Percentiles rank a stretch among this genome's conserved stretches.
These are phyloP conservation scores for Endotrypanum monterogeii DNA, from an alignment of 208 protist genomes.

Conservation along the genomic window DNA sequence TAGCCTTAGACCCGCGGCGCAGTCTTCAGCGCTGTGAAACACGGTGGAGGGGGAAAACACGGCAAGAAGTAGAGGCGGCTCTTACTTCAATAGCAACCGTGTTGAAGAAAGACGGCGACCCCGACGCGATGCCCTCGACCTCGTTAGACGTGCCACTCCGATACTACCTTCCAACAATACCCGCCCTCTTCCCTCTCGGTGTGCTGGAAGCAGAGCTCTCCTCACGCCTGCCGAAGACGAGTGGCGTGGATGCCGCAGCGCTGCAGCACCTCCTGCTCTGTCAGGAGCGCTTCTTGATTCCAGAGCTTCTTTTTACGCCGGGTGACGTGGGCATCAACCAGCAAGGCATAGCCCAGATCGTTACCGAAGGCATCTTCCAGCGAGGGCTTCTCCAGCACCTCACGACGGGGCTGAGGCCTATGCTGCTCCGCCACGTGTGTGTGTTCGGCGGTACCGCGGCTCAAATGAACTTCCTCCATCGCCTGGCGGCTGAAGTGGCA, in stretches of 20 bases:
- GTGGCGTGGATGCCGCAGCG: conserved; percentile 9
- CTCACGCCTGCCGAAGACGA: conserved; percentile 25
- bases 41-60: conserved; percentile 5
- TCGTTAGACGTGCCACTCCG: conserved; percentile 25
- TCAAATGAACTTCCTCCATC: conserved; percentile 40
- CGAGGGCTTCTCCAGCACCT: conserved; percentile 46
- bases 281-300: conserved; percentile 76
- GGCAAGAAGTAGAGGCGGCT: conserved; percentile 11
- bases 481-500: conserved; percentile 48
- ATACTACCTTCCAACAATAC: conserved; percentile 77
- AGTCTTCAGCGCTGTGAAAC: conserved; percentile 13
- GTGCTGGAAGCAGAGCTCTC: conserved; percentile 54
- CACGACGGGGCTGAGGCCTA: conserved; percentile 29
- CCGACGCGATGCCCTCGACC: neutral
- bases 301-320: conserved; percentile 83
- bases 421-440: conserved; percentile 44
- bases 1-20: conserved; percentile 23
- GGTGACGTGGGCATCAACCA: conserved; percentile 59
- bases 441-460: conserved; percentile 59
- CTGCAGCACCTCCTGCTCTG: conserved; percentile 47
- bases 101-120: neutral
- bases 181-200: conserved; percentile 65
- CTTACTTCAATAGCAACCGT: neutral
- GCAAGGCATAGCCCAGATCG: conserved; percentile 57
- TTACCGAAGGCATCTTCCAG: conserved; percentile 43